phyloP scores from a whole-genome alignment of 192 early-diverging fungal genomes.

The Rhizophagus clarus region DNA sequence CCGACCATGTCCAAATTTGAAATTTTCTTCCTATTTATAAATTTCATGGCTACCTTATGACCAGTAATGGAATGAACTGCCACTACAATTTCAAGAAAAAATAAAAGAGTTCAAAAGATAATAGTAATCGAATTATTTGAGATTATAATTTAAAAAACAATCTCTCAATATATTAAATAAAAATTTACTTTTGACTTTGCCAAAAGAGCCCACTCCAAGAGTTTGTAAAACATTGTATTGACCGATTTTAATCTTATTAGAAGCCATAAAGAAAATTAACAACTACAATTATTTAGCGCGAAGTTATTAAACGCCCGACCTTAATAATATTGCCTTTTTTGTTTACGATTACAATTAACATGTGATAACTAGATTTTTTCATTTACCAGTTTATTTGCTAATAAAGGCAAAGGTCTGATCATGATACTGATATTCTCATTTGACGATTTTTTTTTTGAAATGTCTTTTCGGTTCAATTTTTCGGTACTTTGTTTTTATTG shows the following conservation, averaged over 20 bases:
- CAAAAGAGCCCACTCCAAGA: constrained; percentile 96
- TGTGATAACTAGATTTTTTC: background rate
- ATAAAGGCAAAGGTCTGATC: no score
- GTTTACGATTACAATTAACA: background rate
- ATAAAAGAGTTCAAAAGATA: background rate
- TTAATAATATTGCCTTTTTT: background rate
- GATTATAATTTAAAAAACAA: background rate
- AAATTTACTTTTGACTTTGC: constrained; percentile 90
- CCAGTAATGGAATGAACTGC: constrained; percentile 95
- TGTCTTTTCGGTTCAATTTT: background rate
- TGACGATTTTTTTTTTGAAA: background rate
- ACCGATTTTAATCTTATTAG: constrained; percentile 66
- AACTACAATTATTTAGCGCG: background rate
- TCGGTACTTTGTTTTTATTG: background rate
- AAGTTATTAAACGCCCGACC: background rate
- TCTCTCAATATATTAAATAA: background rate
- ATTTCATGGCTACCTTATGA: constrained; percentile 95
- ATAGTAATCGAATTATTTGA: background rate
- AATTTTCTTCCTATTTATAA: constrained; percentile 91
- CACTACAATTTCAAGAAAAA: constrained; percentile 56
- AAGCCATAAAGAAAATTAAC: constrained; percentile 35
- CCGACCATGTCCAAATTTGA: constrained; percentile 95
- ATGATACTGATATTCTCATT: background rate
- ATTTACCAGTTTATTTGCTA: no score
- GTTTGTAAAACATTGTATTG: constrained; percentile 95